Evolutionary conservation across 345 rosid genomes (phyloP).

Genomic region (Lepidium aucheri): DNA sequence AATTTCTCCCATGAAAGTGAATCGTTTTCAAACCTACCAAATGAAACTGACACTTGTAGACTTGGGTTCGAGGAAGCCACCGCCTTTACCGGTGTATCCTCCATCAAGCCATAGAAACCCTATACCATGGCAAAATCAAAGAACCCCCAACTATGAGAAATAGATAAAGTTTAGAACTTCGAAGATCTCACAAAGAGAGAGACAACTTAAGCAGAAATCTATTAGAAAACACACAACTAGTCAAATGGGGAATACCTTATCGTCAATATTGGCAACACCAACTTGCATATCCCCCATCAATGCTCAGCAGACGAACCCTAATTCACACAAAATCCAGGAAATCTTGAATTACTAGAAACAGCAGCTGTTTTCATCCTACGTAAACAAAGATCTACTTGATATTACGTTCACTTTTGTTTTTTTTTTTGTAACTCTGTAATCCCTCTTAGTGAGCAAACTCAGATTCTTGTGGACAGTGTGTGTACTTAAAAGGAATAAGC

Average conservation of each 20-base stretch:
- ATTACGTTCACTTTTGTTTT: background rate
- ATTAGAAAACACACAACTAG: background rate
- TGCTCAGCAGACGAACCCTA: constrained; percentile 21
- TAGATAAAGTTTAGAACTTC: constrained; percentile 20
- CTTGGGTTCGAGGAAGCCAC: constrained; percentile 44
- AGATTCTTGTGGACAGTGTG: constrained; percentile 31
- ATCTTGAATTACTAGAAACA: background rate
- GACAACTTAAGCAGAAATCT: constrained; percentile 19
- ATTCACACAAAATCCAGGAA: constrained; percentile 11
- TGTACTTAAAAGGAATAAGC: background rate
- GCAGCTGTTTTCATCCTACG: background rate
- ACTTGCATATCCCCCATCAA: constrained; percentile 53
- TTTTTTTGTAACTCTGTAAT: constrained; percentile 4
- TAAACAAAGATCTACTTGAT: constrained; percentile 20
- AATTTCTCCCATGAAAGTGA: constrained; percentile 92
- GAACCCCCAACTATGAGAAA: background rate
- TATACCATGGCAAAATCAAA: constrained; percentile 14
- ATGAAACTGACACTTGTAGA: constrained; percentile 74
- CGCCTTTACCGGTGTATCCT: constrained; percentile 36
- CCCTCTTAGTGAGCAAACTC: constrained; percentile 31
- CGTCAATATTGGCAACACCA: constrained; percentile 35
- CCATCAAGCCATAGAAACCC: constrained; percentile 19
- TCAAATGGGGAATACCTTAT: constrained; percentile 43
- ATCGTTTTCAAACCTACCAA: constrained; percentile 87
- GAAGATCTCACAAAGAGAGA: constrained; percentile 9